phyloP scores from a whole-genome alignment of 192 early-diverging fungal genomes.

The Spinellus fusiger region DNA sequence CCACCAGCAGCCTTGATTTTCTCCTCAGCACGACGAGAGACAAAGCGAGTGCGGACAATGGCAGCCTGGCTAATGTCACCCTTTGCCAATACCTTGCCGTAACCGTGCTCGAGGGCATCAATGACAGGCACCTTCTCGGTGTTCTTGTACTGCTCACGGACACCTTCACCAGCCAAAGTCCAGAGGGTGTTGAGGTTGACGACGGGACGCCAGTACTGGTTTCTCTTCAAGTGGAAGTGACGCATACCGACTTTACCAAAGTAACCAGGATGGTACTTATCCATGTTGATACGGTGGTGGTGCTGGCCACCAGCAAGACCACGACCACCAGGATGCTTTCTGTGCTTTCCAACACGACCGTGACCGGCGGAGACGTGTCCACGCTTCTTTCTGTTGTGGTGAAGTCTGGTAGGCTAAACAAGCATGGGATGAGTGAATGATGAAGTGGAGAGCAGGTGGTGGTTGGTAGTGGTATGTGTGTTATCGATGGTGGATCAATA shows the following conservation, averaged over 20 bases:
- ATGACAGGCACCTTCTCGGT: conserved; percentile 89
- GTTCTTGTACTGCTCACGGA: conserved; percentile 73
- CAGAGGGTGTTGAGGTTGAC: conserved; percentile 94
- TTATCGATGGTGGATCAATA: background rate
- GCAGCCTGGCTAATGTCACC: conserved; percentile 88
- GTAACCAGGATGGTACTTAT: conserved; percentile 99
- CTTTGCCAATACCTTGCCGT: conserved; percentile 93
- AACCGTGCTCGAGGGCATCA: conserved; percentile 76
- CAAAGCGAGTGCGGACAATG: conserved; percentile 91
- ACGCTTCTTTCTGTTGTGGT: conserved; percentile 91
- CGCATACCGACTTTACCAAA: conserved; percentile 99
- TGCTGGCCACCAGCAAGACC: conserved; percentile 99
- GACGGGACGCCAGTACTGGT: conserved; percentile 77
- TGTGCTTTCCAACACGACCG: conserved; percentile 87
- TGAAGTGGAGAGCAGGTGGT: background rate
- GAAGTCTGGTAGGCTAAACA: conserved; percentile 70
- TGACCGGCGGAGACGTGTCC: conserved; percentile 99
- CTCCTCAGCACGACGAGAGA: conserved; percentile 88
- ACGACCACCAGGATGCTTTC: conserved; percentile 99
- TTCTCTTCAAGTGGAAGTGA: conserved; percentile 92
- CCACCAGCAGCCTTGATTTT: conserved; percentile 98
- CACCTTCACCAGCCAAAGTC: conserved; percentile 83
- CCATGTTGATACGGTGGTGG: conserved; percentile 99
- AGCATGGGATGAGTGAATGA: background rate
- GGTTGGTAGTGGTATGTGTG: background rate